Percentiles rank a stretch among this genome's conserved stretches.
phyloP scores from a whole-genome alignment of 148 eudicot genomes.

The Silene latifolia region DNA sequence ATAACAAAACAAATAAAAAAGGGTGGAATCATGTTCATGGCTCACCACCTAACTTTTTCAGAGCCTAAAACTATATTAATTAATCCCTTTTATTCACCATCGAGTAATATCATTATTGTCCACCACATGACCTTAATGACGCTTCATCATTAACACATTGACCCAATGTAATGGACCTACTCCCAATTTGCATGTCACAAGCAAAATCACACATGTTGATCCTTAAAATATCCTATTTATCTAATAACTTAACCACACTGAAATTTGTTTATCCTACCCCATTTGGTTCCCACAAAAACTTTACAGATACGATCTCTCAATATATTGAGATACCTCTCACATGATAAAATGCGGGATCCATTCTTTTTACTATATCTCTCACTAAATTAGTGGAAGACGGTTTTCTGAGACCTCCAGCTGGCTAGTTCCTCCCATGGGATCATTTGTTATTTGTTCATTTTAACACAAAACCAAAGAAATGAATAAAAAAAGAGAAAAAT shows the following conservation, averaged over 20 bases:
- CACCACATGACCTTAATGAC: constrained; percentile 59
- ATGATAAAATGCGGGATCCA: too few species aligned
- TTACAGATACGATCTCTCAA: too few species aligned
- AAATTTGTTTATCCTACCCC: too few species aligned
- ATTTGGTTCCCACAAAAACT: too few species aligned
- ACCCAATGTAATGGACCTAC: constrained; percentile 19
- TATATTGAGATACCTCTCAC: too few species aligned
- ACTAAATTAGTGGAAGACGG: too few species aligned
- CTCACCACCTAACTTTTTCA: constrained; percentile 6
- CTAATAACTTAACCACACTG: not conserved
- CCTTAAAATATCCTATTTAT: not conserved
- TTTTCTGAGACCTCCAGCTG: too few species aligned
- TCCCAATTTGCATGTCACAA: not conserved
- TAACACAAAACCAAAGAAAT: too few species aligned
- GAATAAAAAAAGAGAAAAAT: too few species aligned
- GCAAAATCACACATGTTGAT: not conserved
- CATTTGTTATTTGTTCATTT: too few species aligned
- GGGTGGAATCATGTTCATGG: constrained; percentile 7
- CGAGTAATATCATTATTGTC: constrained; percentile 53
- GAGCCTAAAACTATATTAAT: not conserved
- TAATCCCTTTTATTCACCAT: constrained; percentile 22
- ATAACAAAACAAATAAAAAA: constrained; percentile 14
- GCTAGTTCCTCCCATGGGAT: too few species aligned
- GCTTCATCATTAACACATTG: constrained; percentile 41
- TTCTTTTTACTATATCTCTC: too few species aligned